Base-by-base conservation (phyloP, 2,329 filamentous ascomycete genomes). In the Penicillium sclerotiorum region DNA sequence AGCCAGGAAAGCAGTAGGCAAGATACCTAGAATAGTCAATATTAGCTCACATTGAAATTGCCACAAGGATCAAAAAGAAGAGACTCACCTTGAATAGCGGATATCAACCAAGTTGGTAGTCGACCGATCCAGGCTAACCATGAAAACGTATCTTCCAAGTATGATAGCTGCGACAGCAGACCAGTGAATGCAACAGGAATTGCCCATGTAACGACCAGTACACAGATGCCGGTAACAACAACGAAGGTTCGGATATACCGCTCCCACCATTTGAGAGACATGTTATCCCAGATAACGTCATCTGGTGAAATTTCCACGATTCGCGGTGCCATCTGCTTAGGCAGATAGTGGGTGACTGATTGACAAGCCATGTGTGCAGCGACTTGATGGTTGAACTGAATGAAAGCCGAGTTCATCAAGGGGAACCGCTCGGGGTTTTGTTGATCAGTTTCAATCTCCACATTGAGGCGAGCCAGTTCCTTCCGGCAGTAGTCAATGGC, bases 301-400 rank as follows among this genome's bases (percentile, higher is more conserved):
- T 87, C 86, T 0, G 94, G 94, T 5, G 91, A 90, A 39, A 99
- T 91, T 67, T 99, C 94, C 15, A 96, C 88, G 33, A 89, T 82
- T 22, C 93, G 84, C 0, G 94, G 94, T 1, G 90, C 82, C 94
- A 99, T 99, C 36, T 95, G 89, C 61, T 89, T 89, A 1, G 94
- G 94, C 1, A 96, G 72, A 62, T 97, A 94, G 67, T 97, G 91
- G 30, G 88, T 91, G 38, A 95, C 80, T 39, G 90, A 86, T 68
- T 99, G 94, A 67, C 90, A 96, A 50, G 93, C 94, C 94, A 99
- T 97, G 64, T 99, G 94, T 0, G 94, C 94, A 7, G 93, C 92
- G 2, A 96, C 89, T 68, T 99, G 94, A 65, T 96, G 88, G 65
- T 97, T 96, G 79, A 99, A 99, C 68, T 99, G 94, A 54, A 99